Evolutionary conservation across 495 filamentous ascomycete genomes (phyloP), one percentile per base, ranked within the genome.

Genomic region (Talaromyces wortmannii): DNA sequence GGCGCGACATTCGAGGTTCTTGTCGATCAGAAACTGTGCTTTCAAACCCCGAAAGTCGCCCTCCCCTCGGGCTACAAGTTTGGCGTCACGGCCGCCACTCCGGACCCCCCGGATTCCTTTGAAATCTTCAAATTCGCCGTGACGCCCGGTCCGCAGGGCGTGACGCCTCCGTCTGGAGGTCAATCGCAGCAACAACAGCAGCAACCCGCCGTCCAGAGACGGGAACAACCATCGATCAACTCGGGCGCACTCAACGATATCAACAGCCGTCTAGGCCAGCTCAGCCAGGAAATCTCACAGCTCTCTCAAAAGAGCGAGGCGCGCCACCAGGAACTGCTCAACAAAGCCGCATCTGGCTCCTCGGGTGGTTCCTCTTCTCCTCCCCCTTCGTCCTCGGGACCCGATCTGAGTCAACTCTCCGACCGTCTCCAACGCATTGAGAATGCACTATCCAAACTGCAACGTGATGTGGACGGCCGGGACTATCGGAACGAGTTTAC

Each of bases 81-180:
- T 56, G 94, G 94, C 63, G 73, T 98, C 58, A 87, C 88, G 2
- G 94, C 92, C 32, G 88, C 87, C 4, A 91, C 90, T 7, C 89
- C 90, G 30, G 91, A 97, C 56, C 91, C 82, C 59, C 90, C 94
- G 0, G 94, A 98, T 67, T 95, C 90, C 30, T 96, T 96, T 66
- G 94, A 98, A 70, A 68, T 94, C 57, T 92, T 91, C 77, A 95
- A 92, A 61, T 82, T 97, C 62, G 72, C 88, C 40, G 77, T 92
- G 36, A 78, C 83, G 63, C 82, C 71, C 33, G 61, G 12, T 65
- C 59, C 52, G 58, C 65, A 50, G 59, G 23, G 23, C 23, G 23
- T 23, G 23, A 60, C 46, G 54, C 65, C 15, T 62, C 60, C 44
- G 46, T 57, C 55, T 6, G 31, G 52, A 17, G 48, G 49, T 17